Percentiles rank a stretch among this genome's conserved stretches.
Evolutionary conservation across 164 flowering plant genomes (phyloP).

Genomic region (Piper betle): DNA sequence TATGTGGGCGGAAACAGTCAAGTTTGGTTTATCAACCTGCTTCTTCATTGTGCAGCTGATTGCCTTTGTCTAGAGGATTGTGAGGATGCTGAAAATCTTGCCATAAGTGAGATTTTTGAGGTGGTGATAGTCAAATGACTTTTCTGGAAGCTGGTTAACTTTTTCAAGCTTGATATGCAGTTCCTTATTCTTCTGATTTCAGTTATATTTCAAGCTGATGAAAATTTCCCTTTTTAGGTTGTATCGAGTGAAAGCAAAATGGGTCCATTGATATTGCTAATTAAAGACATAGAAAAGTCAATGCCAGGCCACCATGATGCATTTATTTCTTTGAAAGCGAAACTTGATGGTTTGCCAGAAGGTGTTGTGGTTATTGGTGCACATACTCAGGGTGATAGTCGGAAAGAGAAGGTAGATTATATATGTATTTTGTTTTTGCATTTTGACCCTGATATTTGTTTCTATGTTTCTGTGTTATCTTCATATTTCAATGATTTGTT

Average conservation of each 20-base stretch:
- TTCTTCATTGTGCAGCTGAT: constrained; percentile 35
- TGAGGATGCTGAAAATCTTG: constrained; percentile 64
- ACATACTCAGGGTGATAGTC: constrained; percentile 60
- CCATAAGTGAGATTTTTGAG: constrained; percentile 69
- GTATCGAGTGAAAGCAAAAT: constrained; percentile 46
- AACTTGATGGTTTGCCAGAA: constrained; percentile 58
- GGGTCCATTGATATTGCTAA: constrained; percentile 46
- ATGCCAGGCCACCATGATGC: constrained; percentile 44
- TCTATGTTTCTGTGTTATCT: background rate
- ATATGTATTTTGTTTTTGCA: background rate
- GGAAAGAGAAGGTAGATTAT: constrained; percentile 66
- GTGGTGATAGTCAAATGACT: constrained; percentile 16
- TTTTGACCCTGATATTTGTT: background rate
- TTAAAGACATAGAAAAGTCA: constrained; percentile 81
- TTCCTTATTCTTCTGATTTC: no score
- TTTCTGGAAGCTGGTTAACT: background rate
- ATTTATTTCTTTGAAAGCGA: constrained; percentile 33
- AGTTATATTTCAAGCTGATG: background rate
- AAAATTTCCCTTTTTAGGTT: constrained; percentile 30
- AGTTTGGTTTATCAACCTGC: background rate
- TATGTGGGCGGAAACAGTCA: background rate
- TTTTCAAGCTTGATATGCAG: background rate
- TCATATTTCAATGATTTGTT: constrained; percentile 1
- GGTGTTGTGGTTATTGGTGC: constrained; percentile 74
- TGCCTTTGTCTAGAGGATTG: constrained; percentile 44